phyloP scores from a whole-genome alignment of 176 grass and related monocot genomes.

The Eleusine coracana region DNA sequence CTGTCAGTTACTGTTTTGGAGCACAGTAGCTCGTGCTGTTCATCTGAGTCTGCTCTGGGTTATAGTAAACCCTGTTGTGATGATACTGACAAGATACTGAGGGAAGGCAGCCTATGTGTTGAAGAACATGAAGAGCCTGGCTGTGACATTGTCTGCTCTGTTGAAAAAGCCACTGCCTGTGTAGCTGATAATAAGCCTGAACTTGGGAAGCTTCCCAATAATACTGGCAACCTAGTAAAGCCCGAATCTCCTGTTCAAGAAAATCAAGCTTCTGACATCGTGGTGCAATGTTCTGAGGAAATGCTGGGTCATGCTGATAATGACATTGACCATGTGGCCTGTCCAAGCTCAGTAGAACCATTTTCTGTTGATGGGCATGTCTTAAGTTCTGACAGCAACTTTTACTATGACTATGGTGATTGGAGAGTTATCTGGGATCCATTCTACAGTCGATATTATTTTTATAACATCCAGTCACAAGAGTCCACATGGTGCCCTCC shows the following conservation, averaged over 20 bases:
- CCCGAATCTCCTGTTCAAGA: conserved; percentile 37
- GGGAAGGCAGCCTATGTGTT: conserved; percentile 12
- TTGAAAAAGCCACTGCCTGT: conserved; percentile 2
- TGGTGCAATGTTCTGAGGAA: conserved; percentile 23
- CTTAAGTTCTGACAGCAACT: conserved; percentile 37
- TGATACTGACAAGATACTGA: conserved; percentile 33
- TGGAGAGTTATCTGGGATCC: conserved; percentile 84
- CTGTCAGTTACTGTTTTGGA: conserved; percentile 27
- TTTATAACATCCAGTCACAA: conserved; percentile 68
- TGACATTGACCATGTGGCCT: conserved; percentile 9
- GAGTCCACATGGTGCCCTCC: conserved; percentile 87
- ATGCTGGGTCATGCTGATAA: conserved; percentile 7
- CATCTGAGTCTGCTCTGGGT: conserved; percentile 13
- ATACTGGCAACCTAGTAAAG: conserved; percentile 34
- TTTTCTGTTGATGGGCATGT: conserved; percentile 35
- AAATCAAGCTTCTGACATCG: conserved; percentile 29
- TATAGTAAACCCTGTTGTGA: conserved; percentile 19
- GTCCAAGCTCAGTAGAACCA: conserved; percentile 38
- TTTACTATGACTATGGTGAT: conserved; percentile 65
- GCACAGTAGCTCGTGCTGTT: conserved; percentile 29
- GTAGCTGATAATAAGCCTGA: conserved; percentile 33
- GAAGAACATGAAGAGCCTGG: conserved; percentile 27
- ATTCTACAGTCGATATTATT: conserved; percentile 83
- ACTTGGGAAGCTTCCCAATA: conserved; percentile 34
- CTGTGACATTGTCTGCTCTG: conserved; percentile 23